These are phyloP conservation scores for Castanospermum australe DNA, from an alignment of 306 rosid genomes.

Conservation along the genomic window DNA sequence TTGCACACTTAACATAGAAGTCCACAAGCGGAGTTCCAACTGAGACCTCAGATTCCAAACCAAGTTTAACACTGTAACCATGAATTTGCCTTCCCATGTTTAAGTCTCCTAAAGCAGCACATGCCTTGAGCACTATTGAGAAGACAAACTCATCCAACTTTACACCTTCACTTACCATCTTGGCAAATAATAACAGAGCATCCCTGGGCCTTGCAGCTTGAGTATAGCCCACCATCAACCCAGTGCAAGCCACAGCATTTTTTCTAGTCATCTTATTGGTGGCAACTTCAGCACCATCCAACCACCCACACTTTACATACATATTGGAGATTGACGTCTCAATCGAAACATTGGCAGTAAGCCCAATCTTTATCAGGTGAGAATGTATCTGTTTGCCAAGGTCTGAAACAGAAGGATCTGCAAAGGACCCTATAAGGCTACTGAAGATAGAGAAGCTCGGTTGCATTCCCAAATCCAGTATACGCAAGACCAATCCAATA, in stretches of 20 bases:
- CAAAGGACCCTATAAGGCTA: constrained; percentile 40
- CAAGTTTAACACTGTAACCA: constrained; percentile 50
- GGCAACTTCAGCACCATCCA: constrained; percentile 51
- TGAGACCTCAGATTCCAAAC: constrained; percentile 55
- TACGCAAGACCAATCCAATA: constrained; percentile 33
- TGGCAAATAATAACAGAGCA: constrained; percentile 44
- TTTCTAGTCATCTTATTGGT: constrained; percentile 43
- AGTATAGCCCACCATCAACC: constrained; percentile 61
- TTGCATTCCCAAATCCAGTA: constrained; percentile 42
- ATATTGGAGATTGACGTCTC: constrained; percentile 46
- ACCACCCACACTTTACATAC: constrained; percentile 63
- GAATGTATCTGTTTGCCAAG: constrained; percentile 58
- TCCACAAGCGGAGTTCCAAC: constrained; percentile 71
- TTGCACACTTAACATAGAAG: constrained; percentile 58
- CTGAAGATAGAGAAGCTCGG: constrained; percentile 44
- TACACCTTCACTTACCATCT: constrained; percentile 47
- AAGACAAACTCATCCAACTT: constrained; percentile 57
- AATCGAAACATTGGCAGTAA: constrained; percentile 28
- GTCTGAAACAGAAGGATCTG: constrained; percentile 32
- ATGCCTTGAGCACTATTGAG: constrained; percentile 56
- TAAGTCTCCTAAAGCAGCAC: constrained; percentile 51
- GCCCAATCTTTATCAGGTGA: constrained; percentile 46
- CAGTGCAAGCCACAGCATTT: constrained; percentile 59
- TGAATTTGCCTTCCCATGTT: constrained; percentile 51
- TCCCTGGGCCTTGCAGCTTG: constrained; percentile 39